Base-by-base conservation (phyloP, 176 grass and related monocot species). In the Calamus simplicifolius region DNA sequence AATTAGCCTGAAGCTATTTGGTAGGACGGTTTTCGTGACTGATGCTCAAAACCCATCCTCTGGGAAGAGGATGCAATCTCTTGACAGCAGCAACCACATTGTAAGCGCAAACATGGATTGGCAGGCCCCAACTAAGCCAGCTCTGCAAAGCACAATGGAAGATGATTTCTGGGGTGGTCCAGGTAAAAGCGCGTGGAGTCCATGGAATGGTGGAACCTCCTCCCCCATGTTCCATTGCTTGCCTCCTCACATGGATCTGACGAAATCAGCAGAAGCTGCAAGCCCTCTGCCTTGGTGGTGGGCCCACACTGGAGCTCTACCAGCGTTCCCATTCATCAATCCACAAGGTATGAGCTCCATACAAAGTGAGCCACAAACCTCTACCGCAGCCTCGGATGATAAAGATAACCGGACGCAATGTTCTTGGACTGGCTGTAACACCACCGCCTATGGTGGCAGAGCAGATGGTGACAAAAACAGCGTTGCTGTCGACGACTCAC, bases 1-100 rank as follows among this genome's bases (percentile, higher is more conserved):
- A 74, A 84, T 87, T 48, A 73, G 75, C 25, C 63, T 92, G 62
- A 97, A 83, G 78, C 73, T 91, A 6, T 97, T 97, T 55, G 93
- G 93, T 31, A 91, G 63, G 81, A 97, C 78, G 1, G 81, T 97
- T 19, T 48, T 91, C 29, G 67, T 97, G 38, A 64, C 64, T 6
- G 78, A 85, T 18, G 66, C 61, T 18, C 74, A 70, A 59, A 82
- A 78, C 68, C 52, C 25, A 48, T 65, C 56, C 56, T 66, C 58
- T 55, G 63, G 25, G 2, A n/a, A 26, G 12, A 52, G 48, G n/a
- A 17, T 56, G 19, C 30, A 48, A 29, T 18, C 27, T 73, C 50
- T 16, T 26, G 54, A 69, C 25, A 59, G 57, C 52, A 18, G 29
- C 8, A 13, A 49, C 17, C 54, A 75, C 38, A 28, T 48, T 21